Conservation (phyloP, 305 asterid species). For the Fraxinus velutina region DNA sequence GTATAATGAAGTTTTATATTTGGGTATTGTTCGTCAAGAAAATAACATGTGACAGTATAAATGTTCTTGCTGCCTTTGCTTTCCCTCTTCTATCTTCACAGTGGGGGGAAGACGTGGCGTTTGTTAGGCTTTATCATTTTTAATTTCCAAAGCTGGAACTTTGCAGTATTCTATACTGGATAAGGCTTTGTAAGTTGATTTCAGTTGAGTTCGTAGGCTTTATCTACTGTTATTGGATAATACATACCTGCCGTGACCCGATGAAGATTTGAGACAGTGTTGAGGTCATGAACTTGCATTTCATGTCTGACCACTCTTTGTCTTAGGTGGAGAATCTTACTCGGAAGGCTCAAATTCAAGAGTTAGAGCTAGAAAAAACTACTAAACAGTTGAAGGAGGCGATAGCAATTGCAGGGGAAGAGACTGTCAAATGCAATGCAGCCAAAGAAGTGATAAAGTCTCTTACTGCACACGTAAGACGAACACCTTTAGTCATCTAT, state of each 20-base stretch:
- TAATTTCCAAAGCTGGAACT: not conserved
- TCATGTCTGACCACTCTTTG: slow-evolving; percentile 23
- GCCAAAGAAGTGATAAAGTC: slow-evolving; percentile 94
- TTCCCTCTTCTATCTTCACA: not conserved
- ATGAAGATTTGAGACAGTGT: slow-evolving; percentile 13
- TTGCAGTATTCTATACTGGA: slow-evolving; percentile 16
- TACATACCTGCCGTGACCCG: slow-evolving; percentile 5
- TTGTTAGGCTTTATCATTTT: slow-evolving; percentile 10
- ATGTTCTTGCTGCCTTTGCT: slow-evolving; percentile 10
- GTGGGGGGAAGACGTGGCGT: slow-evolving; percentile 14
- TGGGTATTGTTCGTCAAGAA: slow-evolving; percentile 7
- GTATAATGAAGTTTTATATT: not conserved
- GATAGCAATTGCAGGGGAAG: slow-evolving; percentile 72
- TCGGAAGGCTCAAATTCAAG: slow-evolving; percentile 72
- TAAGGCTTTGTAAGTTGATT: slow-evolving; percentile 10
- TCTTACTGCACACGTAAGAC: slow-evolving; percentile 54
- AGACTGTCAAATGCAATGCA: slow-evolving; percentile 78
- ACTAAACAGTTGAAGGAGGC: slow-evolving; percentile 84
- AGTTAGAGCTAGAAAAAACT: slow-evolving; percentile 72
- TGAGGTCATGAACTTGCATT: slow-evolving; percentile 18
- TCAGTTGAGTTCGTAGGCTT: slow-evolving; percentile 13
- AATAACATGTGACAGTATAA: not conserved
- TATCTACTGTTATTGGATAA: slow-evolving; percentile 9
- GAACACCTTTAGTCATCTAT: slow-evolving; percentile 12
- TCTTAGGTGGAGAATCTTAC: slow-evolving; percentile 69